These are phyloP conservation scores for Xenosphaeropsis pyriputrescens DNA, from an alignment of 2,329 filamentous ascomycete genomes.

Conservation along the genomic window DNA sequence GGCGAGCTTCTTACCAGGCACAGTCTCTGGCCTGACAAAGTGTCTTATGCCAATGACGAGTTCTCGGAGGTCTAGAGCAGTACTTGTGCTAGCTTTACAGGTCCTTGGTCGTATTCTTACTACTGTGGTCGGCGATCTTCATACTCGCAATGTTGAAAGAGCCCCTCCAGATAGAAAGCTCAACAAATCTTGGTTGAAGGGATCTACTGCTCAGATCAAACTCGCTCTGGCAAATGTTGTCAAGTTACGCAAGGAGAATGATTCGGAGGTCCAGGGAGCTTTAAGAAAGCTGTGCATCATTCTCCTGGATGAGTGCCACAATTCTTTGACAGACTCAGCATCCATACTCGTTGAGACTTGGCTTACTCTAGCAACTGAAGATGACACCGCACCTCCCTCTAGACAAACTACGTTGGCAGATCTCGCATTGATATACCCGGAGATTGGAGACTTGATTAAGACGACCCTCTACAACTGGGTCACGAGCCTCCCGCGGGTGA, in stretches of 20 bases:
- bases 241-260: constrained; percentile 57
- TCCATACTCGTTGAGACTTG: constrained; percentile 69
- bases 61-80: constrained; percentile 40
- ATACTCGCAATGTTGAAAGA: constrained; percentile 28
- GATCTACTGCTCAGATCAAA: constrained; percentile 69
- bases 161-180: constrained; percentile 15
- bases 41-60: constrained; percentile 51
- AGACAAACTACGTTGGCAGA: constrained; percentile 37
- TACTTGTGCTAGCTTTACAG: constrained; percentile 48
- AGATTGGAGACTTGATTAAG: constrained; percentile 50
- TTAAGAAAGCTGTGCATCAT: constrained; percentile 58
- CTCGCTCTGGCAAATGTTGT: constrained; percentile 66
- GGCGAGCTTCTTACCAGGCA: constrained; percentile 77
- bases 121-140: constrained; percentile 42
- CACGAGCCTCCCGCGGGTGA: constrained; percentile 61
- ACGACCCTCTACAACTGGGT: constrained; percentile 69
- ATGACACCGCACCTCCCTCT: constrained; percentile 23
- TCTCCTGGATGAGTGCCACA: constrained; percentile 65
- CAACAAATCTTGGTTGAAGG: constrained; percentile 57
- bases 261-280: constrained; percentile 50
- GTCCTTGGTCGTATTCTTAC: constrained; percentile 39
- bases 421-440: constrained; percentile 45
- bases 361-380: constrained; percentile 47
- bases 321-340: constrained; percentile 53
- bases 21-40: constrained; percentile 68